Evolutionary conservation across 495 filamentous ascomycete species (phyloP).

Genomic region (Hyaloscypha variabilis): DNA sequence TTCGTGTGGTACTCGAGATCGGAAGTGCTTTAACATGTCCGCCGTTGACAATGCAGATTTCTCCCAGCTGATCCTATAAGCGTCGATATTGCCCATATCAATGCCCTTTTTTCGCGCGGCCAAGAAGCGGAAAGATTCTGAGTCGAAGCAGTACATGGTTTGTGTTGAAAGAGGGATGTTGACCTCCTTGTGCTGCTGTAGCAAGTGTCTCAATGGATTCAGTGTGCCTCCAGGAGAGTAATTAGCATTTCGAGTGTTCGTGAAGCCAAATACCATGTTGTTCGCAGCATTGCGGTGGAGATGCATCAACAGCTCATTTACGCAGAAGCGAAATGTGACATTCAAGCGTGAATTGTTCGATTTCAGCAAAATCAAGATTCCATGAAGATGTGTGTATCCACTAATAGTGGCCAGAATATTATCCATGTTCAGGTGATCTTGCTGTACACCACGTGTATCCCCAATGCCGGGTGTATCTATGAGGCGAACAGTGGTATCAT

Average conservation of each 20-base stretch:
- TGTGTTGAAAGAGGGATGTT: conserved; percentile 22
- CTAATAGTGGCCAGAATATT: conserved; percentile 38
- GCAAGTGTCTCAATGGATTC: conserved; percentile 31
- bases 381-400: conserved; percentile 39
- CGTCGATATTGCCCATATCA: background rate
- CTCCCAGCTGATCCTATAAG: background rate
- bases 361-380: conserved; percentile 51
- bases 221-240: conserved; percentile 43
- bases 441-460: conserved; percentile 38
- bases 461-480: conserved; percentile 50
- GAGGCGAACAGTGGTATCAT: conserved; percentile 33
- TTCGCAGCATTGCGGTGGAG: conserved; percentile 35
- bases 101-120: conserved; percentile 33
- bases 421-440: conserved; percentile 45
- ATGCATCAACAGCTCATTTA: conserved; percentile 44
- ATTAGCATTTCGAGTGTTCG: conserved; percentile 41
- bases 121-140: conserved; percentile 45
- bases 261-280: conserved; percentile 47
- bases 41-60: background rate
- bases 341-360: conserved; percentile 40
- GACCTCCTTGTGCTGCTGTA: conserved; percentile 31
- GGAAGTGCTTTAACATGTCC: background rate
- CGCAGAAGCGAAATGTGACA: conserved; percentile 41
- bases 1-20: background rate
- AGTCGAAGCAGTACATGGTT: conserved; percentile 45